A percentile compares a stretch with the other conserved stretches of the same genome.
These are phyloP conservation scores for Crassisporium funariophilum DNA, from an alignment of 768 basidiomycete genomes.

Conservation along the genomic window DNA sequence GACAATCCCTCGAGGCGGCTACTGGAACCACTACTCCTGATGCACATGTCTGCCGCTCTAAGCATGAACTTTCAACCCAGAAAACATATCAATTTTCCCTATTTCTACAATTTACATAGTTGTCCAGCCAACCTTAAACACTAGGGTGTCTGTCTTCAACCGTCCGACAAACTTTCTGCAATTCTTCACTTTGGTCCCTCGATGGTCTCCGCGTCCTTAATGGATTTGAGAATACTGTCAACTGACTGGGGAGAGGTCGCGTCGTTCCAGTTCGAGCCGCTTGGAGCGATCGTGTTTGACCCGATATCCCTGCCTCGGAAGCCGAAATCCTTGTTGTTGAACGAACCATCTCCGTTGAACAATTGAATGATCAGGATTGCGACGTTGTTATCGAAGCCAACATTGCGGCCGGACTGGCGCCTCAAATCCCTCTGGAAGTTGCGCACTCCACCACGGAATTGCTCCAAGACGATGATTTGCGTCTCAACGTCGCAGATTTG, in stretches of 20 bases:
- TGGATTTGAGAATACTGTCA: conserved; percentile 18
- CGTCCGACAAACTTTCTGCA: no score
- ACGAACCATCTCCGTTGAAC: conserved; percentile 28
- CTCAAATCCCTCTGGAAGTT: conserved; percentile 33
- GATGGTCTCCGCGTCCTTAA: no score
- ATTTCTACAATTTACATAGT: no score
- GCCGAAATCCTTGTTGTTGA: conserved; percentile 33
- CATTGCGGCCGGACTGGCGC: conserved; percentile 28
- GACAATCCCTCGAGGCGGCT: no score
- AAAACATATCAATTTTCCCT: no score
- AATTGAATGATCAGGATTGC: conserved; percentile 30
- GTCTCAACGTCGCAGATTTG: conserved; percentile 39
- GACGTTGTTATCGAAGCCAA: conserved; percentile 35
- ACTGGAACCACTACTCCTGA: no score
- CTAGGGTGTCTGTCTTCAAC: no score
- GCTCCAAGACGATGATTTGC: conserved; percentile 38
- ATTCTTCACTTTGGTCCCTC: no score
- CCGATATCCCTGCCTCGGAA: conserved; percentile 36
- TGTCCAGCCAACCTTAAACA: no score
- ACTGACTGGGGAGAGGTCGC: conserved; percentile 24
- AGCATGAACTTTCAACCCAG: no score
- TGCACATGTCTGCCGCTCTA: no score
- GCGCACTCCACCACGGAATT: conserved; percentile 31
- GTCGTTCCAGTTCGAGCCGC: conserved; percentile 31
- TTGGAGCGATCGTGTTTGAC: conserved; percentile 24